Evolutionary conservation across 805 yeast species (phyloP), one percentile per base, ranked within the genome.

Genomic region (Priceomyces castillae): DNA sequence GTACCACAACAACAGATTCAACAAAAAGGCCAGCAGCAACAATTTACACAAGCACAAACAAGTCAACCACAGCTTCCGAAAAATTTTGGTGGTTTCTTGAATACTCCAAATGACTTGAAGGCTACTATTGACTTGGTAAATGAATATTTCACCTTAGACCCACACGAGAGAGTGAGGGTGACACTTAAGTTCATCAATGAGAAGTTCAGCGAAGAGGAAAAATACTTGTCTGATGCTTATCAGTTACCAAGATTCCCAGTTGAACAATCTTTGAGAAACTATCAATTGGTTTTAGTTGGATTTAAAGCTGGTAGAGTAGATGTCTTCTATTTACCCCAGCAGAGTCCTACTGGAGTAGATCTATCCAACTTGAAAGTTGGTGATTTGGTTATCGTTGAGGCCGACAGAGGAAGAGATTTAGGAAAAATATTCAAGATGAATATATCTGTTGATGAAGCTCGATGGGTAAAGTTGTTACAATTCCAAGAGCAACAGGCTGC

Each of bases 291-390:
- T 28, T 64, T 84, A 36, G 86, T 88, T 34, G 81, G 82, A 43
- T 89, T 89, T 67, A 89, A 90, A 60, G 80, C 84, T 22, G 87
- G 89, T 7, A 71, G 97, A 34, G 65, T 83, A 43, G 96, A 89
- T 61, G 88, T 87, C 7, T 88, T 85, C 55, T 80, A 78, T 56
- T 63, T 82, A 16, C 81, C 88, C 1, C 39, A 46, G 17, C 49
- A 49, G 33, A 46, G 37, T 26, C 30, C 50, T 18, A 19, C 37
- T 5, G 40, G 41, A 9, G 58, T 61, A 17, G 57, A 50, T 31
- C 42, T 56, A 23, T 52, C 62, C 20, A 54, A 50, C 25, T 61
- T 81, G 34, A 64, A 68, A 39, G 62, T 70, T 4, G 86, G 86
- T 17, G 90, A 84, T 56, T 71, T 84, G 54, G 92, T 87, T 12